Base-by-base conservation (phyloP, 768 basidiomycete genomes). In the Rhodotorula kratochvilovae region DNA sequence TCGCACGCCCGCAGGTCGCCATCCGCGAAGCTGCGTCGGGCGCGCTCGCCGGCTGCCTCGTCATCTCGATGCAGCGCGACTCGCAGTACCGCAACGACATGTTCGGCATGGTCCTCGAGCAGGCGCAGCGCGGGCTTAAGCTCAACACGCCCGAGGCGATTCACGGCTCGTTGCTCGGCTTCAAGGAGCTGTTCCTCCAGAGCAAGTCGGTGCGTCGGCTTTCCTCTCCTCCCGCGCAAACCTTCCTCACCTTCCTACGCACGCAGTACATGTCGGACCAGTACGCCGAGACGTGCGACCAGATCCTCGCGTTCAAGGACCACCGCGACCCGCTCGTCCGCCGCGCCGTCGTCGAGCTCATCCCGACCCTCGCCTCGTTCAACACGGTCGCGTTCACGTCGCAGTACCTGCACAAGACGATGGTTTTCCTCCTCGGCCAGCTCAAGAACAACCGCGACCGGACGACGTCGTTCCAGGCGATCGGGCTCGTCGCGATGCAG, bases 21-120 rank as follows among this genome's bases (percentile, higher is more conserved):
- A 91, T 97, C 21, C 84, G 95, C 67, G 95, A 97, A 80, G 90
- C 91, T 43, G 92, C 94, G 0, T 92, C 93, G 0, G 91, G 95
- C 76, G 85, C 98, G 8, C 84, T 99, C n/a, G 91, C 92, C 0
- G 90, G 90, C 2, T 95, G 93, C 79, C 81, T 98, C 58, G 90
- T 92, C 76, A 95, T 97, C 68, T 87, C 95, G 17, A 86, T 77
- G 35, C 86, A 36, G 83, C 85, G 74, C 82, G 92, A 78, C 87
- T 91, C 85, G 84, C 63, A 88, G 83, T 68, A 69, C 43, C 76
- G 80, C 13, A 73, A 83, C 84, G 58, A 90, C 48, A 80, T 88
- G 76, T 84, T 94, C 66, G 81, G 83, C 71, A 89, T 89, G 82
- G 89, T 98, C n/a, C 85, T 94, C 42, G 86, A 88, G 66, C 93